Percentiles rank a stretch among this genome's conserved stretches.
Conservation (phyloP, 345 rosid genomes). For the Bruguiera sexangula region DNA sequence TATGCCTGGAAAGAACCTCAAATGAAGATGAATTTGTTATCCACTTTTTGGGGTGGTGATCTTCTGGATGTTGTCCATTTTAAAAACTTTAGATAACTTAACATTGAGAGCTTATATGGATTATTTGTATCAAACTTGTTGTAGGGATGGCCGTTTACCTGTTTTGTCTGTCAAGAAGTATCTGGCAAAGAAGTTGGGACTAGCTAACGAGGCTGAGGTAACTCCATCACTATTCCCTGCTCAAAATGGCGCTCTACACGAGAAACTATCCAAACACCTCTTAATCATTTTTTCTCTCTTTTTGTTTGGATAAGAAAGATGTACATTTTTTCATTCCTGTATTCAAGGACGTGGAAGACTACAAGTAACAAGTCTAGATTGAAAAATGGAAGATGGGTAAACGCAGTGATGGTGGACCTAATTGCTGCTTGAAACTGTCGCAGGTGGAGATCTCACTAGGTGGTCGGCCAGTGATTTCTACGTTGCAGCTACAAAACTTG, state of each 20-base stretch:
- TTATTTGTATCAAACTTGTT: neutral
- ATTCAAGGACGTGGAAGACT: too few species aligned
- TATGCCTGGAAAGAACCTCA: too few species aligned
- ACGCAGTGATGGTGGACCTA: neutral
- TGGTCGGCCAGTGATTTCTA: constrained; percentile 38
- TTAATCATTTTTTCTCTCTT: neutral
- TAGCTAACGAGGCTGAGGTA: constrained; percentile 46
- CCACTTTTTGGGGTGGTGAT: too few species aligned
- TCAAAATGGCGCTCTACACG: neutral
- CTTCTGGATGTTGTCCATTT: too few species aligned
- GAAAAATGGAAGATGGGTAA: neutral
- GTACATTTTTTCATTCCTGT: too few species aligned
- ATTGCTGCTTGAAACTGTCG: neutral
- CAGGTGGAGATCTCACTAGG: constrained; percentile 51
- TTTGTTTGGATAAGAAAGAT: too few species aligned
- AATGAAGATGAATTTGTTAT: too few species aligned
- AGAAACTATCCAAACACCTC: neutral
- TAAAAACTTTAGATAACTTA: too few species aligned
- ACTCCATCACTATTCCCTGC: neutral
- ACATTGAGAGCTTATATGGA: neutral
- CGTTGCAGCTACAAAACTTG: constrained; percentile 28
- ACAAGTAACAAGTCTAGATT: too few species aligned
- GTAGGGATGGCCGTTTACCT: constrained; percentile 37
- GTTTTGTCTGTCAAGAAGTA: constrained; percentile 41
- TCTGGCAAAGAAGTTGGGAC: constrained; percentile 36